Percentiles rank a stretch among this genome's conserved stretches.
phyloP scores from a whole-genome alignment of 805 yeast genomes.

The Tetrapisispora iriomotensis region DNA sequence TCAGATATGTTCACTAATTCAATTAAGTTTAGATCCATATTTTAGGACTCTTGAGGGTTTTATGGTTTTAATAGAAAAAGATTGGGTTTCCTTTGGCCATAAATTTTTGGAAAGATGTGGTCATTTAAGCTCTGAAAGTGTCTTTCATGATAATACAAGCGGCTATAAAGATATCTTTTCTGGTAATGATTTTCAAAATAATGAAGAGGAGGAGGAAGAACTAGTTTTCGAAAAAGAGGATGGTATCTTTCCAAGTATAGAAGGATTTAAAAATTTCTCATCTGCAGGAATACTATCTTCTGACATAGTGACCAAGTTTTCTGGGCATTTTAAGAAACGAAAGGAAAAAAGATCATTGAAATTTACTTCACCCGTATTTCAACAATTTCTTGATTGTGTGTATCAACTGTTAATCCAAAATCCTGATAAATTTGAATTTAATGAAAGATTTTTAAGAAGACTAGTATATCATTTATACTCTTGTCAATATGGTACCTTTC shows the following conservation, averaged over 20 bases:
- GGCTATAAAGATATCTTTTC: conserved; percentile 1
- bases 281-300: conserved; percentile 1
- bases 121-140: conserved; percentile 49
- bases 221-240: conserved; percentile 1
- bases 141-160: conserved; percentile 33
- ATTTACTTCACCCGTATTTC: conserved; percentile 83
- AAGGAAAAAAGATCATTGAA: conserved; percentile 37
- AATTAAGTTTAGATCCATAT: conserved; percentile 82
- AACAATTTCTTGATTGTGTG: conserved; percentile 84
- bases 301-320: conserved; percentile 4
- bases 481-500: conserved; percentile 89
- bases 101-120: conserved; percentile 78
- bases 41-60: conserved; percentile 85
- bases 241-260: not conserved
- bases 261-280: conserved; percentile 1
- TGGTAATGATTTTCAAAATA: not conserved
- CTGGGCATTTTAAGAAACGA: conserved; percentile 6
- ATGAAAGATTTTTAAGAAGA: conserved; percentile 77
- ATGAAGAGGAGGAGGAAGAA: not conserved
- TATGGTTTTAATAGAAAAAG: conserved; percentile 77
- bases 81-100: conserved; percentile 94
- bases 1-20: conserved; percentile 74
- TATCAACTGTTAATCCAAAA: conserved; percentile 67
- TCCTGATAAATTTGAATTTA: conserved; percentile 72
- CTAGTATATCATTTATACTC: conserved; percentile 82